These are phyloP conservation scores for Lagenidium giganteum DNA, from an alignment of 352 stramenopile species.

Conservation along the genomic window DNA sequence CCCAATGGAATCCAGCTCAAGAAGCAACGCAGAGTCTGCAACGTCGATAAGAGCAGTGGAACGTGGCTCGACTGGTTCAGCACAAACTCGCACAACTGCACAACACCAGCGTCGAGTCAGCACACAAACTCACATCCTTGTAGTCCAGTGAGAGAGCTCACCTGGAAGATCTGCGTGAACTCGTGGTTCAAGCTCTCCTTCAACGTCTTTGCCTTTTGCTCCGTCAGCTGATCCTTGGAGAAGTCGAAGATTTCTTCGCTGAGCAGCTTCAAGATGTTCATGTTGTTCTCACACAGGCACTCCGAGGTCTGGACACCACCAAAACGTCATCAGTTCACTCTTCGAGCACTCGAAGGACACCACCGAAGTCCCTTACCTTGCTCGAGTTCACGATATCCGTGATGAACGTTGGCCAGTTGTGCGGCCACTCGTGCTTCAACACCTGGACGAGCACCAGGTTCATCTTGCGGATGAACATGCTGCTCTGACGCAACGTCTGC, in stretches of 20 bases:
- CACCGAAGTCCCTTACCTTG: slow-evolving; percentile 46
- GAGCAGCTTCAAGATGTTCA: slow-evolving; percentile 99
- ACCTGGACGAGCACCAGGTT: slow-evolving; percentile 98
- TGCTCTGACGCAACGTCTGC: slow-evolving; percentile 79
- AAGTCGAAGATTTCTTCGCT: slow-evolving; percentile 99
- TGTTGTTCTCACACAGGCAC: slow-evolving; percentile 99
- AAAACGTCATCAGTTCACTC: background rate
- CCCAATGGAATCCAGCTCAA: slow-evolving; percentile 98
- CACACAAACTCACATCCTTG: background rate
- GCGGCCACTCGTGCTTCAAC: slow-evolving; percentile 99
- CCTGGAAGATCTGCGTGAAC: slow-evolving; percentile 97
- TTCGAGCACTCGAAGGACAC: background rate
- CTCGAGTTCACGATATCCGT: slow-evolving; percentile 92
- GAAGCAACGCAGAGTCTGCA: slow-evolving; percentile 97
- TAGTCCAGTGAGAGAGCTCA: slow-evolving; percentile 1
- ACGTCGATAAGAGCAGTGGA: slow-evolving; percentile 92
- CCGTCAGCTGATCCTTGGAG: slow-evolving; percentile 97
- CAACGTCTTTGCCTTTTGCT: slow-evolving; percentile 97
- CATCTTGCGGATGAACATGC: slow-evolving; percentile 94
- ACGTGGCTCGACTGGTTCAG: slow-evolving; percentile 92
- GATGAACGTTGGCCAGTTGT: slow-evolving; percentile 99
- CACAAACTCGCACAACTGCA: slow-evolving; percentile 97
- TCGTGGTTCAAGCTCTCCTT: slow-evolving; percentile 98
- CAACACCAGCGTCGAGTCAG: slow-evolving; percentile 1
- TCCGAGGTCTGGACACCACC: slow-evolving; percentile 85